Evolutionary conservation across 2,329 filamentous ascomycete genomes (phyloP).

Genomic region (Dendrostoma leiphaemia): DNA sequence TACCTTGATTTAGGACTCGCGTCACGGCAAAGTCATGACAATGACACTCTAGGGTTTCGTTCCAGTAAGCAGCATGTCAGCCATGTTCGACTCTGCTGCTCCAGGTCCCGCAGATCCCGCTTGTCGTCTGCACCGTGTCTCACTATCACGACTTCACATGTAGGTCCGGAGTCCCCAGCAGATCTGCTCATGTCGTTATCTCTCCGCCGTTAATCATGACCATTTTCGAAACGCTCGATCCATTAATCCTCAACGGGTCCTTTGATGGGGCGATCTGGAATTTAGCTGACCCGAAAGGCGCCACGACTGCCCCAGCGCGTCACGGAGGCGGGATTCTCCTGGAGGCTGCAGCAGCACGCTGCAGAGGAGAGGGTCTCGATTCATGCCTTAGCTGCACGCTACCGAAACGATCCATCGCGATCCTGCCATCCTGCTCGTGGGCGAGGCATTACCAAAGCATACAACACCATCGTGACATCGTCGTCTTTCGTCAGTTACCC

Average conservation of each 20-base stretch:
- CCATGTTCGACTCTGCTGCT: too few species aligned
- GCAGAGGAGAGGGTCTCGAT: slow-evolving; percentile 11
- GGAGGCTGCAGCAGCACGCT: slow-evolving; percentile 11
- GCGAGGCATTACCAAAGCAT: neutral
- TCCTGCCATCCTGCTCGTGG: neutral
- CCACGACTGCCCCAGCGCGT: neutral
- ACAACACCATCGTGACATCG: too few species aligned
- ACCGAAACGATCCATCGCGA: slow-evolving; percentile 1
- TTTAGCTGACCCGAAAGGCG: neutral
- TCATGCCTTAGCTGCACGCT: slow-evolving; percentile 17
- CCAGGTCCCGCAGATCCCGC: too few species aligned
- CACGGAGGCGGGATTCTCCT: neutral
- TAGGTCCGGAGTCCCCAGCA: neutral
- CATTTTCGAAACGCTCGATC: neutral
- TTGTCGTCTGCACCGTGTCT: too few species aligned
- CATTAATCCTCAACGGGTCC: neutral
- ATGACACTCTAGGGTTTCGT: neutral
- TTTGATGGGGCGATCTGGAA: neutral
- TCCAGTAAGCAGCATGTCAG: too few species aligned
- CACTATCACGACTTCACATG: neutral
- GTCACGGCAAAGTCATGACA: neutral
- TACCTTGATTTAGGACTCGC: neutral
- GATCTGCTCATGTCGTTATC: neutral
- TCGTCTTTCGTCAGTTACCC: neutral
- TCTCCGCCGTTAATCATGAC: neutral